These are phyloP conservation scores for Tephrocybe sp. DNA, from an alignment of 768 basidiomycete species.

Conservation along the genomic window DNA sequence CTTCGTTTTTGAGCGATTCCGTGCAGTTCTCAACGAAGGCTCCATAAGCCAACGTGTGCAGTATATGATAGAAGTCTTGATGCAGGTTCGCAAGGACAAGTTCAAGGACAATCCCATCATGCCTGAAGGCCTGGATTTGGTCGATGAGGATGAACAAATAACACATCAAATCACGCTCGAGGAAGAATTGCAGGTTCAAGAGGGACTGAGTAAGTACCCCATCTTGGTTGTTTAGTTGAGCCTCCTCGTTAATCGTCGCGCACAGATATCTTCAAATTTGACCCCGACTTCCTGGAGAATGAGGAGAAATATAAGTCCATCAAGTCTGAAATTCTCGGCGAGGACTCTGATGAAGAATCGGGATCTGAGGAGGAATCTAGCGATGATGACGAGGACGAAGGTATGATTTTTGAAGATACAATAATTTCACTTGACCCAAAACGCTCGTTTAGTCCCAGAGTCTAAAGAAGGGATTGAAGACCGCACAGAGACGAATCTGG, in stretches of 20 bases:
- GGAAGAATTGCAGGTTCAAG: constrained; percentile 91
- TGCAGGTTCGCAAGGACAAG: constrained; percentile 98
- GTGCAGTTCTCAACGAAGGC: constrained; percentile 94
- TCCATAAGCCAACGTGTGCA: constrained; percentile 94
- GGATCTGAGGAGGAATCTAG: constrained; percentile 58
- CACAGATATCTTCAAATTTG: constrained; percentile 92
- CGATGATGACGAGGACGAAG: constrained; percentile 57
- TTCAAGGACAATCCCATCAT: constrained; percentile 98
- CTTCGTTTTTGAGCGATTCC: constrained; percentile 94
- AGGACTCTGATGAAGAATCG: constrained; percentile 74
- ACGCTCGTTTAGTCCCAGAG: constrained; percentile 48
- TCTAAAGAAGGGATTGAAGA: constrained; percentile 92
- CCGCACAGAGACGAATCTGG: constrained; percentile 90
- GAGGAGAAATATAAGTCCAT: constrained; percentile 93
- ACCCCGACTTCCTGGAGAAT: constrained; percentile 83
- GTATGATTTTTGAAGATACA: constrained; percentile 18
- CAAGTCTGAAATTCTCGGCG: constrained; percentile 91
- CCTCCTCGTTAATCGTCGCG: neutral
- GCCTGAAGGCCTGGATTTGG: constrained; percentile 91
- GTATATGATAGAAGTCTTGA: constrained; percentile 99
- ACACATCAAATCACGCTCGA: constrained; percentile 92
- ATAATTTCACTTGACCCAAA: neutral
- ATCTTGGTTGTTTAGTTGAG: neutral
- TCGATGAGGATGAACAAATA: constrained; percentile 97
- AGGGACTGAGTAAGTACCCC: constrained; percentile 77